Evolutionary conservation across 805 yeast species (phyloP), one percentile per base, ranked within the genome.

Genomic region (Wickerhamomyces strasburgensis): DNA sequence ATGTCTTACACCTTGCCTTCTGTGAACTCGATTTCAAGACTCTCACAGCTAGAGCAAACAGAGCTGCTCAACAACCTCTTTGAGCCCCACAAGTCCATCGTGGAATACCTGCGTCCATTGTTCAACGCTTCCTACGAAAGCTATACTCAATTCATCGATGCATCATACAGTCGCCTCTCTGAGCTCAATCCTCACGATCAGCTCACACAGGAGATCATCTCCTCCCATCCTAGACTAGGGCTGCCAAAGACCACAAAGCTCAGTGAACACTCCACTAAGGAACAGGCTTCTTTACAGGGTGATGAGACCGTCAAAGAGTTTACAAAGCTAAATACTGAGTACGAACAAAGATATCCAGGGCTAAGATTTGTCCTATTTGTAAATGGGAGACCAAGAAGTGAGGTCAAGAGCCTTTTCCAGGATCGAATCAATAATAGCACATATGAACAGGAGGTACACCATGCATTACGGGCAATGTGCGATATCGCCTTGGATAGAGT

Each of bases 221-320:
- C 85, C 1, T 95, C 96, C 0, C 97, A 88, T 61, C 97, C 97
- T 14, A 67, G 96, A 38, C 64, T 88, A 14, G 97, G 97, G 1
- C 84, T 84, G 3, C 67, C 78, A 3, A 67, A 60, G 37, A 43
- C 40, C 3, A 50, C 60, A 14, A 68, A 62, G 19, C 65, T 85
- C 21, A 81, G 85, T 6, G 64, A 59, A 4, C 89, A 84, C 51
- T 84, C 95, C 2, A 62, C 68, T 17, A 56, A 62, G 4, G 97
- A 88, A 58, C 96, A 88, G 56, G 72, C 70, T 40, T 74, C 80
- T 10, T 65, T 88, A 27, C 65, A 66, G 39, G 71, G 65, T 19
- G 68, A 72, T 39, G 78, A 79, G 43, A 70, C 78, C 2, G 49
- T 44, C 8, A 53, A 51, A 19, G 64, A 64, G 47, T 68, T 89